Evolutionary conservation across 2,329 filamentous ascomycete genomes (phyloP), one percentile per base, ranked within the genome.

Genomic region (Talaromyces sp.): DNA sequence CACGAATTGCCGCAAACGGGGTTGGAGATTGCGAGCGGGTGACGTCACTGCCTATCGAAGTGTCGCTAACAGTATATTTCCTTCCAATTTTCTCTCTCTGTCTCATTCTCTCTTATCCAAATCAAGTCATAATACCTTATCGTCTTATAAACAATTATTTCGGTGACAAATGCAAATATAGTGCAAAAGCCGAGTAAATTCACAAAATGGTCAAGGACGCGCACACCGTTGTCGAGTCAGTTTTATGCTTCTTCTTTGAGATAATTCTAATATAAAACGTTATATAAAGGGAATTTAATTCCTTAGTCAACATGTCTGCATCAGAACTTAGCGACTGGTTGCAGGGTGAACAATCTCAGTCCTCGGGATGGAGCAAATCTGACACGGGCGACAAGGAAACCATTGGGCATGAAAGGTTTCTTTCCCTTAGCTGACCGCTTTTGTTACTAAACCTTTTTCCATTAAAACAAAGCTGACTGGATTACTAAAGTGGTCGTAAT

Each of bases 381-480:
- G 54, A 60, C 35, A 35, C 54, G 21, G 48, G 54, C 24, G 58
- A 60, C 14, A 57, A 19, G 8, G 58, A 60, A 38, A 60, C 58
- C n/a, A 19, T 60, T 11, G 58, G 58, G 11, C 58, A 60, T 54
- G 58, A 60, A 21, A 60, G 58, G 58, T 60, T 21, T 26, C 24
- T 41, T 24, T 52, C 41, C 41, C 32, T 21, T 41, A 7, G 17
- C 17, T 54, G 27, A 35, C 12, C 5, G 17, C 5, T 35, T 4
- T 17, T 17, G 6, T 35, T 35, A 14, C 3, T 35, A 35, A 17
- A 17, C 17, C 32, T 17, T 17, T 1, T 35, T 35, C 1, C 1
- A 35, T 35, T 14, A 6, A 1, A 5, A 17, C 6, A 17, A 46
- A 48, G n/a, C 29, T 8, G 14, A 19, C 21, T 38, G 17, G 6